Evolutionary conservation across 148 eudicot species (phyloP).

Genomic region (Agrostemma githago): DNA sequence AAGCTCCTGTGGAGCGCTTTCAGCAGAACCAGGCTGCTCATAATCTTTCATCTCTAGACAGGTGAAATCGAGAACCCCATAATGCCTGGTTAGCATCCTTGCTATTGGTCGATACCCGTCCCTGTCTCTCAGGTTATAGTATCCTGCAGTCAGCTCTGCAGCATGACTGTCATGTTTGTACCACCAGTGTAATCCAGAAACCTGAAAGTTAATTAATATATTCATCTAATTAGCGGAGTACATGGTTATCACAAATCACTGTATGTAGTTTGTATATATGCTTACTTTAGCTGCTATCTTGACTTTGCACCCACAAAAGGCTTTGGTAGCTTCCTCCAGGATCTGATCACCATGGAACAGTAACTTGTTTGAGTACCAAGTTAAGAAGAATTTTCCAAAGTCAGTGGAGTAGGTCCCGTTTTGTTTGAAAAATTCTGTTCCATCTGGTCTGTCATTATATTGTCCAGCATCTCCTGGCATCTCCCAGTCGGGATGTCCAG

Average conservation of each 20-base stretch:
- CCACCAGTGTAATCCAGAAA: slow-evolving; percentile 94
- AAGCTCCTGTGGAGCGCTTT: slow-evolving; percentile 66
- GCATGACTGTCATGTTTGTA: slow-evolving; percentile 61
- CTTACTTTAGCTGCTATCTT: slow-evolving; percentile 66
- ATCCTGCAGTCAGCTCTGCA: slow-evolving; percentile 82
- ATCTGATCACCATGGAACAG: slow-evolving; percentile 77
- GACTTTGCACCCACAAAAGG: slow-evolving; percentile 61
- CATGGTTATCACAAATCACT: too few relatives aligned
- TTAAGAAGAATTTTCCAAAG: slow-evolving; percentile 73
- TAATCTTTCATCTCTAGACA: slow-evolving; percentile 80
- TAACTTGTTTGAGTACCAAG: slow-evolving; percentile 80
- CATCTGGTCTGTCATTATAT: slow-evolving; percentile 60
- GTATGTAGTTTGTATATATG: neutral
- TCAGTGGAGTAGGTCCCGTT: slow-evolving; percentile 58
- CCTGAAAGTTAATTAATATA: slow-evolving; percentile 28
- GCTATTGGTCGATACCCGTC: slow-evolving; percentile 89
- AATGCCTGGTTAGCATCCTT: slow-evolving; percentile 71
- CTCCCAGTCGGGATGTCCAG: slow-evolving; percentile 70
- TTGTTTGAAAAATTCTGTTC: slow-evolving; percentile 55
- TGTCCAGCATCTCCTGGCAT: slow-evolving; percentile 67
- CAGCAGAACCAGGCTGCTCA: slow-evolving; percentile 54
- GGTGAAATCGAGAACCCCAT: slow-evolving; percentile 57
- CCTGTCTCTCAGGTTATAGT: slow-evolving; percentile 60
- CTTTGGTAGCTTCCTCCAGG: slow-evolving; percentile 78
- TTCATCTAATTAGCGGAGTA: too few relatives aligned